Conservation (phyloP, 805 yeast genomes). For the Wickerhamomyces ciferrii region DNA sequence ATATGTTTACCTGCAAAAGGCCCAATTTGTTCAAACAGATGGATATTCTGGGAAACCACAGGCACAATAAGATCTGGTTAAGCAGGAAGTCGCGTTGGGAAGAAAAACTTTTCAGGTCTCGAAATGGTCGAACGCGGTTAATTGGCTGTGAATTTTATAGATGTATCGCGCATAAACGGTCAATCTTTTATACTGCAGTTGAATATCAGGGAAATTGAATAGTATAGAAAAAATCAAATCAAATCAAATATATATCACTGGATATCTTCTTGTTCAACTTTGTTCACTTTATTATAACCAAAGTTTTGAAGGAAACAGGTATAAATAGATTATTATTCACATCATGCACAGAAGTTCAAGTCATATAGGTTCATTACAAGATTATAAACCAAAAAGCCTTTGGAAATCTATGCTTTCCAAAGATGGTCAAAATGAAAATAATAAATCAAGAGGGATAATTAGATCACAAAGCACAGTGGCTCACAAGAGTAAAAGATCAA, state of each 20-base stretch:
- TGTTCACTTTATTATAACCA: too few relatives aligned
- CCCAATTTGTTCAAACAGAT: not conserved
- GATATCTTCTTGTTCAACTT: not conserved
- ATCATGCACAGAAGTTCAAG: not conserved
- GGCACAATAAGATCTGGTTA: not conserved
- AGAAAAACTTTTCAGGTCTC: too few relatives aligned
- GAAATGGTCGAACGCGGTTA: not conserved
- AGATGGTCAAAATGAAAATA: not conserved
- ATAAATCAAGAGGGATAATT: not conserved
- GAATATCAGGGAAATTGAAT: too few relatives aligned
- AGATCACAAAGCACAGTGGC: not conserved
- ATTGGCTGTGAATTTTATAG: not conserved
- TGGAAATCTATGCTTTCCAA: not conserved
- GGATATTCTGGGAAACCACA: not conserved
- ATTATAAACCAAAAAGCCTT: not conserved
- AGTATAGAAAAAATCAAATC: too few relatives aligned
- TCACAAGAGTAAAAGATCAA: conserved; percentile 2
- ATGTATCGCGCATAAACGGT: not conserved
- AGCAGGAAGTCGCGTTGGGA: not conserved
- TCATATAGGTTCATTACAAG: not conserved
- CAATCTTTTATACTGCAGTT: not conserved
- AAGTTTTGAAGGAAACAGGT: too few relatives aligned
- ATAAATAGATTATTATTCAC: not conserved
- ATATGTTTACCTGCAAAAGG: not conserved
- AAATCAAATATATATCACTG: not conserved